Evolutionary conservation across 257 asterid species (phyloP).

Genomic region (Penstemon davidsonii): DNA sequence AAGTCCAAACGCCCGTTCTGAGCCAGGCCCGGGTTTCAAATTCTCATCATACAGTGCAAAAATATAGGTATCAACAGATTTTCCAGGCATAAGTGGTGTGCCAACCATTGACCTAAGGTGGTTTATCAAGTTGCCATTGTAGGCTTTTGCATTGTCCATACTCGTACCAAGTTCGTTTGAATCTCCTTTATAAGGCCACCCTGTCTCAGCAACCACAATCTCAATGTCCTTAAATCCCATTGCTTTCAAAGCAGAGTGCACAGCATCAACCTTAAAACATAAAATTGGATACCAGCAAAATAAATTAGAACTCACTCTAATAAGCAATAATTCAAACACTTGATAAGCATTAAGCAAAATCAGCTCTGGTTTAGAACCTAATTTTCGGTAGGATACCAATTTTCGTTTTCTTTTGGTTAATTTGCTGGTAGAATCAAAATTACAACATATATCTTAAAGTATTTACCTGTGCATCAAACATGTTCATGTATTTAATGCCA

Average conservation of each 20-base stretch:
- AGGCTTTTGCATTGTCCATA: conserved; percentile 82
- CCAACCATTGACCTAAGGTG: conserved; percentile 86
- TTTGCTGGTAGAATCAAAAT: neutral
- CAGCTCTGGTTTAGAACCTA: neutral
- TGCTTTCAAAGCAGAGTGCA: conserved; percentile 76
- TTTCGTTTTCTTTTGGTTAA: too few relatives aligned
- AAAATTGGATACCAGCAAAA: conserved; percentile 10
- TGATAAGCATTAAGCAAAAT: neutral
- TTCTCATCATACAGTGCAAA: conserved; percentile 95
- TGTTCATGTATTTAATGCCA: conserved; percentile 92
- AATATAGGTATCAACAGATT: conserved; percentile 84
- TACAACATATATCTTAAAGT: neutral
- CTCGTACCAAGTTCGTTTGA: conserved; percentile 78
- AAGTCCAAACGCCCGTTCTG: conserved; percentile 84
- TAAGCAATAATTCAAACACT: neutral
- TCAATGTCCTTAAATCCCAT: conserved; percentile 79
- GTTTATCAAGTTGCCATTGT: conserved; percentile 80
- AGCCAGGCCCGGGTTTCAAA: conserved; percentile 81
- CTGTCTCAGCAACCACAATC: conserved; percentile 97
- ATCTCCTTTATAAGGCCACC: conserved; percentile 99
- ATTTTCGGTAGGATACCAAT: too few relatives aligned
- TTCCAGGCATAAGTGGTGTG: conserved; percentile 96
- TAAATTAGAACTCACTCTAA: neutral
- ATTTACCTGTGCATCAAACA: conserved; percentile 96
- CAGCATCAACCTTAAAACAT: conserved; percentile 71